Base-by-base conservation (phyloP, 1,139 yeast genomes). In the Geotrichum restrictum region DNA sequence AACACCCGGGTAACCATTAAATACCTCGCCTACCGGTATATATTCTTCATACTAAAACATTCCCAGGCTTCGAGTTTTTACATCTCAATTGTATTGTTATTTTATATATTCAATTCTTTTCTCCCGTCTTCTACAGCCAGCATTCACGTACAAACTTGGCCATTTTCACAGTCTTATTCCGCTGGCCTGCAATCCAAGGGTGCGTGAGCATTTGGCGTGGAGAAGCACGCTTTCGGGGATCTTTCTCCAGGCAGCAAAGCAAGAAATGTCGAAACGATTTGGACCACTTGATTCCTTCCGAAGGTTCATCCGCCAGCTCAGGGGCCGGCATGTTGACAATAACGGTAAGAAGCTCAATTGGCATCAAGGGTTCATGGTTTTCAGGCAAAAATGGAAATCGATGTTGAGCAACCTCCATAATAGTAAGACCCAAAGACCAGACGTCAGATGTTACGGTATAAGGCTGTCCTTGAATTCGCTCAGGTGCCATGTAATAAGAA, bases 401-500 rank as follows among this genome's bases (percentile, higher is more conserved):
- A 29, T 95, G 95, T 62, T 81, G 83, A 1, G 98, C 96, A 27
- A 91, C 97, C 67, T 93, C 98, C 66, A 93, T 74, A 49, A 93
- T 70, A 0, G 98, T 89, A 56, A 93, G 74, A 0, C 98, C 98
- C 37, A 93, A 72, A 1, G 97, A 89, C 98, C 98, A 93, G 16
- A 93, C 93, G 66, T 93, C 98, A 61, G 95, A 84, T 1, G 96
- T 87, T 2, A 91, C 96, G 10, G 95, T 85, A 64, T 93, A 93
- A 1, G 96, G 93, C 63, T 88, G 91, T 33, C 97, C 97, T 73
- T 87, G 88, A 45, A 93, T 89, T 62, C 98, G 78, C 68, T 93
- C 98, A 0, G 98, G 98, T 0, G 98, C 98, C 98, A 93, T 93
- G 69, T 93, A 93, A 67, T 88, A 91, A 21, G 95, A 91, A 0